Conservation (phyloP, 805 yeast genomes). For the Lipomyces kockii region DNA sequence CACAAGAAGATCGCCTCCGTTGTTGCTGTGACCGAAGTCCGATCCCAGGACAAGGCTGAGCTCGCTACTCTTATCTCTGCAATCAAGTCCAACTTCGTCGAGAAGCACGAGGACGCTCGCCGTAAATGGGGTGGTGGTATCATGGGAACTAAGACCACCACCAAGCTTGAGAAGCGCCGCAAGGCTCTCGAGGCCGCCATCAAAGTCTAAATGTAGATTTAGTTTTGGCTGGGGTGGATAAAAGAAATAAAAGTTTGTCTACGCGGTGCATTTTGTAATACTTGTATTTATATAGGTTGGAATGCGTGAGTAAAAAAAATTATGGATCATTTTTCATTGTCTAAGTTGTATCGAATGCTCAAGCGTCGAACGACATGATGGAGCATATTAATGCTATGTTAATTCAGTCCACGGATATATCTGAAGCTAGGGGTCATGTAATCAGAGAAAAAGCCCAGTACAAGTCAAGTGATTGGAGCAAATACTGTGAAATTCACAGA, state of each 20-base stretch:
- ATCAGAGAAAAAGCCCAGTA: no score
- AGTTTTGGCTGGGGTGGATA: not conserved
- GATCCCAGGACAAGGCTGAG: conserved; percentile 91
- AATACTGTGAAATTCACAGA: no score
- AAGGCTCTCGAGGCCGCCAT: conserved; percentile 53
- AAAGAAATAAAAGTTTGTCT: not conserved
- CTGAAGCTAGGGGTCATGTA: no score
- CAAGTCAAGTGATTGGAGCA: no score
- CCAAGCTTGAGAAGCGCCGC: conserved; percentile 77
- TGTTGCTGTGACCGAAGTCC: conserved; percentile 95
- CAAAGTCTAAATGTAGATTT: conserved; percentile 25
- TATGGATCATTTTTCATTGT: not conserved
- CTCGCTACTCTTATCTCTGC: conserved; percentile 91
- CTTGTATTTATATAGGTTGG: not conserved
- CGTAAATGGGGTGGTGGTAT: conserved; percentile 99
- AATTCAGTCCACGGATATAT: no score
- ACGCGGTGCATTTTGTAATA: not conserved
- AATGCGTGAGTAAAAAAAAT: not conserved
- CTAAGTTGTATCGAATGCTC: no score
- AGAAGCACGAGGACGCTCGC: conserved; percentile 93
- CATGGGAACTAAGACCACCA: conserved; percentile 92
- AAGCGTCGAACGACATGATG: no score
- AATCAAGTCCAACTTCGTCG: conserved; percentile 89
- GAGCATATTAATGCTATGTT: no score
- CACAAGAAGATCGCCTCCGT: conserved; percentile 98